Evolutionary conservation across 495 filamentous ascomycete species (phyloP), one percentile per base, ranked within the genome.

Genomic region (Glarea lozoyensis): DNA sequence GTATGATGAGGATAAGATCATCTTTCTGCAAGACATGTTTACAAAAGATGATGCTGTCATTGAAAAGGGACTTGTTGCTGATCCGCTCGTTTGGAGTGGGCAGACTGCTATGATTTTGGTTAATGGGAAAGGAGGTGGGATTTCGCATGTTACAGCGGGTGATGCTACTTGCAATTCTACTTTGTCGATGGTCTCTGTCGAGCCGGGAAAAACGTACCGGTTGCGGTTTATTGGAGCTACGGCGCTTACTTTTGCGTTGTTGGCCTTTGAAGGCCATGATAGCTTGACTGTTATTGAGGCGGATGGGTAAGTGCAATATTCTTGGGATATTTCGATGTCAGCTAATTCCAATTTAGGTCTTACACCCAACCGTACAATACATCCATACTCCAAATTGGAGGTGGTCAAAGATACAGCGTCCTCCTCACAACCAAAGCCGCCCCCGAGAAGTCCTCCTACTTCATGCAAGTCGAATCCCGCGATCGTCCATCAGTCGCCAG

Each of bases 141-240:
- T n/a, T 43, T 57, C 61, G 15, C 60, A 68, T 45, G 63, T 57
- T 2, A 60, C 59, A 0, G 60, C 61, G 7, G 7, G 7, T 7
- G 25, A n/a, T 7, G 25, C 25, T 7, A 7, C 25, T 18, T 51
- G 50, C 17, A 61, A 60, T 20, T 74, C 69, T 47, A 58, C 56
- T 40, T 60, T 72, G 10, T 61, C 60, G 7, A 61, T 71, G 4
- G 69, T 81, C 44, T 62, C 70, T 25, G 66, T 80, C 17, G 61
- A 79, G 17, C 68, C 75, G 0, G 67, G 61, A 22, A 77, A 70
- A 51, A 72, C 72, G 1, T 82, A 82, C 44, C 67, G 72, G 9
- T 56, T 79, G 40, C 64, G 76, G 31, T 67, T 73, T 53, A 69
- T 80, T 37, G 72, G 75, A 0, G 64, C 52, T 4, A 71, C 69